A percentile compares a stretch with the other conserved stretches of the same genome.
These are phyloP conservation scores for Amauroascus verrucosus DNA, from an alignment of 2,329 filamentous ascomycete species.

Conservation along the genomic window DNA sequence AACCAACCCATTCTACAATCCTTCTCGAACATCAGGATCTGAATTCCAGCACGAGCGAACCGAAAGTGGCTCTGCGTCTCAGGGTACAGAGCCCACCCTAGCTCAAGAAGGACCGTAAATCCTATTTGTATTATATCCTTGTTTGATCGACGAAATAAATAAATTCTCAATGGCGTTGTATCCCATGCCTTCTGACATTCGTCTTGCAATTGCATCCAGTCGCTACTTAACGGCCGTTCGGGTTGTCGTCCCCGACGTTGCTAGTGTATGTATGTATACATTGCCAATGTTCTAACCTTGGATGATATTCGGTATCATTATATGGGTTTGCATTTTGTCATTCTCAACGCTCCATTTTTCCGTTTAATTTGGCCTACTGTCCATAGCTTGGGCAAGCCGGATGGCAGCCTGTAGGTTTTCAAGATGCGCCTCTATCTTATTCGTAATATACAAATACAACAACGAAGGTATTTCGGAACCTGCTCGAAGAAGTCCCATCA, in stretches of 20 bases:
- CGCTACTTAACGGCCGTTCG: neutral
- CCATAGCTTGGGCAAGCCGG: neutral
- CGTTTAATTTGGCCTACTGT: neutral
- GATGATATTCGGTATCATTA: too few species aligned
- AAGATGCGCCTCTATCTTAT: neutral
- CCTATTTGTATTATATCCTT: slow-evolving; percentile 4
- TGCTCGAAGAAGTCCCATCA: neutral
- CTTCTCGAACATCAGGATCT: slow-evolving; percentile 17
- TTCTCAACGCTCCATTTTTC: neutral
- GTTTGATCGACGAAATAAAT: neutral
- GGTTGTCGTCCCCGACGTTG: neutral
- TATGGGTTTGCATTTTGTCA: too few species aligned
- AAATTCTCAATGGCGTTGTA: neutral
- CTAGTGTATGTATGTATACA: neutral
- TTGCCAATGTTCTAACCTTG: neutral
- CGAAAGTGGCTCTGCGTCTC: slow-evolving; percentile 7
- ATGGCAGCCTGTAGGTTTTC: neutral
- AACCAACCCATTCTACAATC: slow-evolving; percentile 42
- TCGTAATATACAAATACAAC: neutral
- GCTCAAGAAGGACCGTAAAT: slow-evolving; percentile 10
- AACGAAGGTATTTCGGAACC: neutral
- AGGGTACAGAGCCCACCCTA: neutral
- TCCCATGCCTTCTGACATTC: neutral
- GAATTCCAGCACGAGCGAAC: slow-evolving; percentile 8
- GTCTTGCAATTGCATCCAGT: neutral